Evolutionary conservation across 768 basidiomycete genomes (phyloP), one percentile per base, ranked within the genome.

Genomic region (Austroboletus festivus): DNA sequence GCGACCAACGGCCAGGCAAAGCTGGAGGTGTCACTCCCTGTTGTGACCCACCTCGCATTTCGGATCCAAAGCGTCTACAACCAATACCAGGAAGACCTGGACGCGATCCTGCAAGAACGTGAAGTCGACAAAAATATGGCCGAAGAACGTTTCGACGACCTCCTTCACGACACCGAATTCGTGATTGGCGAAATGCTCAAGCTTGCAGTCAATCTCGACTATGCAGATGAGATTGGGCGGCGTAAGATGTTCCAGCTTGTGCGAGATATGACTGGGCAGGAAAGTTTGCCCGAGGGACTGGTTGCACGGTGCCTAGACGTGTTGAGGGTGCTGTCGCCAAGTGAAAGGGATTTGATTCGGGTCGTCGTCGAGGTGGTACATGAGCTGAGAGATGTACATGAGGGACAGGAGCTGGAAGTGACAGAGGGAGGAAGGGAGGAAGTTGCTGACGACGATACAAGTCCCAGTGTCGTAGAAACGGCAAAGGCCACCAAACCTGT

Each of bases 181-280:
- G 70, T 92, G 7, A 74, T 95, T n/a, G 74, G 80, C 0, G 91
- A 97, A 65, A 76, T 97, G 65, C 76, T 96, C 20, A 79, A 76
- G 56, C 70, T 95, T 24, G 89, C 89, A 0, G 75, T 86, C 3
- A 79, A 86, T 51, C 72, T 93, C 22, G 94, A 97, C 65, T 97
- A 94, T 58, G 80, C 84, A 0, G 95, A 98, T 68, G 93, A 96
- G 66, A 89, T 87, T 50, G 94, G 95, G 4, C 71, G 92, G 50
- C 71, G 92, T 50, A 88, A 87, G 68, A 93, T 93, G 85, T 89
- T 88, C 59, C 75, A 80, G 42, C 82, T 94, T 26, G 82, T 94
- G 57, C 82, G 92, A 19, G 82, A 86, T 42, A 94, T 97, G 89
- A 74, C 95, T 15, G 79, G 79, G 1, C 79, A 86, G 53, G 78